Percentiles rank a stretch among this genome's conserved stretches.
Conservation (phyloP, 768 basidiomycete species). For the Arthromyces matolae region DNA sequence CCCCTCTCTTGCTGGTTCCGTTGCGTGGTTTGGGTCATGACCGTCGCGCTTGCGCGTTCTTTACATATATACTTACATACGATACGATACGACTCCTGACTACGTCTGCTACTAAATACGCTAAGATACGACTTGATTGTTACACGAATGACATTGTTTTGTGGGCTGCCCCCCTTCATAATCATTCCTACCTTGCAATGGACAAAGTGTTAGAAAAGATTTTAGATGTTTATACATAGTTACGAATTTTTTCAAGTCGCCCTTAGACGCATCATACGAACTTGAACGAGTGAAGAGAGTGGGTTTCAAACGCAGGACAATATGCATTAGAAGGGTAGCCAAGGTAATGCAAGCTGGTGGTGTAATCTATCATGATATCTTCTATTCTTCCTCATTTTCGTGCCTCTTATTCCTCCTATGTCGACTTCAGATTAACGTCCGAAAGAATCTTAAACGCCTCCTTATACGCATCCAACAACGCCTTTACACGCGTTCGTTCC, state of each 20-base stretch:
- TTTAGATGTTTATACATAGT: too few species aligned
- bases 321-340: conserved; percentile 5
- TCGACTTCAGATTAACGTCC: conserved; percentile 74
- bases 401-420: conserved; percentile 27
- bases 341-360: conserved; percentile 10
- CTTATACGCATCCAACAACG: conserved; percentile 92
- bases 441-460: conserved; percentile 87
- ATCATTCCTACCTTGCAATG: too few species aligned
- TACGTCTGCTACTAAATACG: conserved; percentile 9
- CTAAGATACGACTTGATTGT: conserved; percentile 14
- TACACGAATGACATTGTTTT: conserved; percentile 25
- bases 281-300: neutral
- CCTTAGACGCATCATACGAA: too few species aligned
- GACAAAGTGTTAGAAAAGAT: too few species aligned
- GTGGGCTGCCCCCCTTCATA: conserved; percentile 8
- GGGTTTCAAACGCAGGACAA: conserved; percentile 1
- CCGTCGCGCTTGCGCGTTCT: conserved; percentile 18
- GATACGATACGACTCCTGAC: conserved; percentile 6
- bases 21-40: conserved; percentile 19
- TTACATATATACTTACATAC: conserved; percentile 7
- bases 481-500: conserved; percentile 91
- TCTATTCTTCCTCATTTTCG: conserved; percentile 15
- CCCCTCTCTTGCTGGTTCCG: conserved; percentile 18
- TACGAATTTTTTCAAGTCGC: too few species aligned
- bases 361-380: conserved; percentile 15